phyloP scores from a whole-genome alignment of 139 green algal genomes.

The Chlorella sp. region DNA sequence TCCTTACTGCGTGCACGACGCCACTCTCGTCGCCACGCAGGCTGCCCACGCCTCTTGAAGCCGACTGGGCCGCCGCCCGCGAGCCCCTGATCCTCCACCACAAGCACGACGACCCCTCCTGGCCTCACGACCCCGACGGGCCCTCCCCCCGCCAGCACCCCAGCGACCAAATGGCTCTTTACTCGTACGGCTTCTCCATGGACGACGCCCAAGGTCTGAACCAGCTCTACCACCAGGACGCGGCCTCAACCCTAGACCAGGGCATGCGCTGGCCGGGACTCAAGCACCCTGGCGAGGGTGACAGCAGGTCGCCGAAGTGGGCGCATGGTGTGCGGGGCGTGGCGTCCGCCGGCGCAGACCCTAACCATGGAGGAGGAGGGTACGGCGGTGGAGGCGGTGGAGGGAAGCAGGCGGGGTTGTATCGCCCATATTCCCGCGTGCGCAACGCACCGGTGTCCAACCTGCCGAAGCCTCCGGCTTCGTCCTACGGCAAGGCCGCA shows the following conservation, averaged over 20 bases:
- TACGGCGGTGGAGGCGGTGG: no score
- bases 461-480: no score
- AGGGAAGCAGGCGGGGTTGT: no score
- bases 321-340: no score
- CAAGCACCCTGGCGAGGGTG: not conserved
- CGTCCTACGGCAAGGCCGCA: no score
- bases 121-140: no score
- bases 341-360: no score
- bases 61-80: not conserved
- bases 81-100: constrained; percentile 2
- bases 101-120: not conserved
- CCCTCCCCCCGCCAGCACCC: not conserved
- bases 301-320: no score
- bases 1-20: not conserved
- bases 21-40: not conserved
- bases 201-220: not conserved
- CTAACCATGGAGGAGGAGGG: no score
- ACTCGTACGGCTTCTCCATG: not conserved
- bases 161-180: not conserved
- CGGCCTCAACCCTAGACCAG: not conserved
- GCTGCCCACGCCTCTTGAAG: constrained; percentile 1
- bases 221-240: not conserved
- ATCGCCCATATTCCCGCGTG: no score
- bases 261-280: no score
- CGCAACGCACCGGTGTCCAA: no score